Conservation (phyloP, 2,329 filamentous ascomycete genomes). For the Lasiodiplodia citricola region DNA sequence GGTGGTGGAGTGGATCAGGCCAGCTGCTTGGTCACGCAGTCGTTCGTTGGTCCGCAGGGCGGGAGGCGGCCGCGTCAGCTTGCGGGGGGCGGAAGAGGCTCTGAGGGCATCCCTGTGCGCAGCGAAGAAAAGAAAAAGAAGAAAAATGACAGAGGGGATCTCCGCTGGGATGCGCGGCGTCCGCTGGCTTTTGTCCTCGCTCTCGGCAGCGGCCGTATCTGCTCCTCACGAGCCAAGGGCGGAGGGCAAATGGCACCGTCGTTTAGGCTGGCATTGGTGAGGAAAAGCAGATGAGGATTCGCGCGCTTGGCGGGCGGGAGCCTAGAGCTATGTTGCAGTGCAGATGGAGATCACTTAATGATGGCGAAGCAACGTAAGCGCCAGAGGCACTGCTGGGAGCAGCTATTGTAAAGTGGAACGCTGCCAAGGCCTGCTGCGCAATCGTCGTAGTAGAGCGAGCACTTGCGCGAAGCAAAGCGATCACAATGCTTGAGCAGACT, state of each 20-base stretch:
- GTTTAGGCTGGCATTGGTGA: background rate
- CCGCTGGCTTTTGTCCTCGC: background rate
- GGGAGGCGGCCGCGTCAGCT: conserved; percentile 18
- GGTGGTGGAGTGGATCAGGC: conserved; percentile 17
- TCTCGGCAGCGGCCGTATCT: background rate
- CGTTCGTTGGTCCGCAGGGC: conserved; percentile 14
- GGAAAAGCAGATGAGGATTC: conserved; percentile 13
- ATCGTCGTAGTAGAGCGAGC: background rate
- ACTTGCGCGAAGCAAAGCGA: background rate
- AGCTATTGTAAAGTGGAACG: conserved; percentile 8
- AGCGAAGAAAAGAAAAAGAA: background rate
- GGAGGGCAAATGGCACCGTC: background rate
- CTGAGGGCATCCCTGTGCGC: conserved; percentile 17
- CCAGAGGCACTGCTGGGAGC: conserved; percentile 4
- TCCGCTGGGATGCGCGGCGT: conserved; percentile 3
- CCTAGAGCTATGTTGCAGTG: background rate
- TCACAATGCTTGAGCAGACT: background rate
- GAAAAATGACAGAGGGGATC: background rate
- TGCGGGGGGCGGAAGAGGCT: conserved; percentile 22
- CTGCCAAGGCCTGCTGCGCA: conserved; percentile 19
- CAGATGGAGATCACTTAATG: background rate
- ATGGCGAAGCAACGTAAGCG: background rate
- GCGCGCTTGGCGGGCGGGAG: conserved; percentile 7
- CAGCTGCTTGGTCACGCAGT: conserved; percentile 15
- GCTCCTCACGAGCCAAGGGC: background rate